Evolutionary conservation across 2,329 filamentous ascomycete genomes (phyloP).

Genomic region (Polytolypa hystricis): DNA sequence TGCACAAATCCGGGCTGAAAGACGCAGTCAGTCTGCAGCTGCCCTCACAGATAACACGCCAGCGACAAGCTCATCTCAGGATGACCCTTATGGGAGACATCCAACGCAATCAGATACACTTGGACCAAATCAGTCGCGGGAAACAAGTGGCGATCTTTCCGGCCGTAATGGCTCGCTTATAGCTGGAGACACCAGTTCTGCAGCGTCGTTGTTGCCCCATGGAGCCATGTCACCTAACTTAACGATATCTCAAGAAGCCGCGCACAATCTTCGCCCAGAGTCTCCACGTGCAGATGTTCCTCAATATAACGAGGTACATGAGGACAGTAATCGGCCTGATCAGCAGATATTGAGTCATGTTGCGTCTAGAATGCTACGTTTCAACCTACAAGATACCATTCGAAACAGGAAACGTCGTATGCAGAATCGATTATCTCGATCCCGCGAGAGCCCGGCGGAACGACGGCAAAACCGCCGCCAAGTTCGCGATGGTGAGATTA

Average conservation of each 20-base stretch:
- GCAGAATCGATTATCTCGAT: conserved; percentile 24
- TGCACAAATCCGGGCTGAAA: too few relatives aligned
- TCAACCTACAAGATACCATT: conserved; percentile 35
- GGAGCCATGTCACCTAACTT: conserved; percentile 15
- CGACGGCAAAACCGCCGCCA: conserved; percentile 10
- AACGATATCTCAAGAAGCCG: conserved; percentile 12
- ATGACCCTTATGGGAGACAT: too few relatives aligned
- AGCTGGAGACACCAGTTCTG: neutral
- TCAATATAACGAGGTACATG: neutral
- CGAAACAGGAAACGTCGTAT: conserved; percentile 30
- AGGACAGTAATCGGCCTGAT: conserved; percentile 3
- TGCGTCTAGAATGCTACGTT: conserved; percentile 29
- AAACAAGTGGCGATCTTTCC: too few relatives aligned
- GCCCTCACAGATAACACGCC: too few relatives aligned
- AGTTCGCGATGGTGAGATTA: conserved; percentile 41
- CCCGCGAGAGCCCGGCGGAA: conserved; percentile 8
- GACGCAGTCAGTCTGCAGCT: too few relatives aligned
- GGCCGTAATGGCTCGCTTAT: neutral
- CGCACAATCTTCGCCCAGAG: conserved; percentile 17
- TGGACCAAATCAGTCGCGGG: too few relatives aligned
- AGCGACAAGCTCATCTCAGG: too few relatives aligned
- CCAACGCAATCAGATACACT: too few relatives aligned
- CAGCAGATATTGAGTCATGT: conserved; percentile 14
- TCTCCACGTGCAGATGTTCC: conserved; percentile 1
- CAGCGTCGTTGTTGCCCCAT: conserved; percentile 20